Evolutionary conservation across 495 filamentous ascomycete genomes (phyloP), one percentile per base, ranked within the genome.

Genomic region (Aspergillus hancockii): DNA sequence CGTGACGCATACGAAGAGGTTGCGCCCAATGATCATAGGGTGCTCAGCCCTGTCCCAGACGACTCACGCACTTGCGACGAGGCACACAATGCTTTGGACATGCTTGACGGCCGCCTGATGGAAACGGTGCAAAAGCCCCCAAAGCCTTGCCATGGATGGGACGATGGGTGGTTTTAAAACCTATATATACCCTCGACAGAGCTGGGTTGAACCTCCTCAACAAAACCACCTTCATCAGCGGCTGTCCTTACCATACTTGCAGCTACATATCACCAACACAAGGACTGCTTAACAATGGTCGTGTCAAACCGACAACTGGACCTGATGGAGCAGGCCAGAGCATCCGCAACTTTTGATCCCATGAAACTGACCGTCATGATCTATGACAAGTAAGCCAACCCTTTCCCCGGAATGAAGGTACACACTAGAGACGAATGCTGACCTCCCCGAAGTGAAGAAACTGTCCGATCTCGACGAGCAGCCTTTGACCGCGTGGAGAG

Each of bases 311-410:
- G 30, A 19, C 51, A 54, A 19, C 22, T 40, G 30, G 51, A 7
- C 51, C 32, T 54, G 51, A 54, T 54, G 51, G 14, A 40, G 0
- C 51, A 21, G 51, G 51, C 51, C 6, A 32, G 51, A 21, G 13
- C 5, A 0, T 22, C 51, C 3, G 23, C 51, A 7, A 54, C 51
- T 1, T 54, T 54, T 21, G 32, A 54, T 23, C 34, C 51, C 9
- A 36, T 34, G 30, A 18, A 36, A 3, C 34, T 54, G 51, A 54
- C 51, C 1, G n/a, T 21, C 31, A 54, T 40, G 13, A 54, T 54
- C 16, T 38, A 54, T 16, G 51, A 54, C 12, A 34, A 38, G 51
- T 54, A 36, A 16, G 1, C n/a, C 5, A 14, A 41, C 12, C 8
- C 38, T 6, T 3, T 14, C 38, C 38, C 38, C 14, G 10, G n/a